Conservation (phyloP, 345 rosid genomes). For the Fremontodendron californicum region DNA sequence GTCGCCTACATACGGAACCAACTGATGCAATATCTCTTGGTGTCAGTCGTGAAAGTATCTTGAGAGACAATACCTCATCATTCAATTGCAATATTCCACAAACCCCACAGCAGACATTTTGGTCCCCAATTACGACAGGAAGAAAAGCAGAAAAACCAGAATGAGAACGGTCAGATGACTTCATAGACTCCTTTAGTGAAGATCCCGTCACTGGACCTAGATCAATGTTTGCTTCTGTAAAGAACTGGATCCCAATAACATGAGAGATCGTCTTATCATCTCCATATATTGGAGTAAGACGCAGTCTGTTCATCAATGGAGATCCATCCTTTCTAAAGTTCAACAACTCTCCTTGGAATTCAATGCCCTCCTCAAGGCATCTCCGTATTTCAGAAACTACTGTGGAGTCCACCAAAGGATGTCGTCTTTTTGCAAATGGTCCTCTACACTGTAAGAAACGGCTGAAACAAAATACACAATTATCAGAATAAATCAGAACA, state of each 20-base stretch:
- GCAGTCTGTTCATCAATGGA: constrained; percentile 71
- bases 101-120: constrained; percentile 54
- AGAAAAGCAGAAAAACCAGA: constrained; percentile 38
- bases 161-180: constrained; percentile 37
- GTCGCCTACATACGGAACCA: constrained; percentile 59
- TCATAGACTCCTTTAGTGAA: constrained; percentile 50
- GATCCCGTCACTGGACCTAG: constrained; percentile 63
- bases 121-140: constrained; percentile 39
- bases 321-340: constrained; percentile 86
- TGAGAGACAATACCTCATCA: constrained; percentile 72
- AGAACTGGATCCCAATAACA: constrained; percentile 81
- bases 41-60: constrained; percentile 66
- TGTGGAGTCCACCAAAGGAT: constrained; percentile 73
- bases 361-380: constrained; percentile 80
- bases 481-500: constrained; percentile 16
- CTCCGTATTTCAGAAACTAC: constrained; percentile 71
- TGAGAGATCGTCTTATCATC: constrained; percentile 74
- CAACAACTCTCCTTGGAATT: constrained; percentile 80
- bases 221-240: constrained; percentile 74
- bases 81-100: constrained; percentile 68
- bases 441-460: constrained; percentile 89
- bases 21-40: constrained; percentile 83
- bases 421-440: constrained; percentile 88
- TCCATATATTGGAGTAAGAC: constrained; percentile 77
- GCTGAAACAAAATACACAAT: constrained; percentile 35